Evolutionary conservation across 192 early-diverging fungal genomes (phyloP).

Genomic region (Endogone sp.): DNA sequence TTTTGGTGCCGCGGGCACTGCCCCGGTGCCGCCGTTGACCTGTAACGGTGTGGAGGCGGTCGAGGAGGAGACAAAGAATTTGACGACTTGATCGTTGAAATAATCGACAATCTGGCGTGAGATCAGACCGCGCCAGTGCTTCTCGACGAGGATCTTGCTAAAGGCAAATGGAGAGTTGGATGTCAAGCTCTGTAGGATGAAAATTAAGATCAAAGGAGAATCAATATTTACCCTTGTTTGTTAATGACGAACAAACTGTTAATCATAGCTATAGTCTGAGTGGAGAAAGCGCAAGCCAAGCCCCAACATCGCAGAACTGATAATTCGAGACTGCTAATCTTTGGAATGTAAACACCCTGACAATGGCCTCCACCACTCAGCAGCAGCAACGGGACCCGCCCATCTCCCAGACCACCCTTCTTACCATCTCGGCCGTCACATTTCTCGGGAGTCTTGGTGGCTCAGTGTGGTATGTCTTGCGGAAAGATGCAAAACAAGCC

Average conservation of each 20-base stretch:
- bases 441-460: not conserved
- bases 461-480: not conserved
- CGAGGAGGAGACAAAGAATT: slow-evolving; percentile 44
- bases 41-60: slow-evolving; percentile 2
- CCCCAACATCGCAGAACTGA: too few relatives aligned
- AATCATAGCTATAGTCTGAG: slow-evolving; percentile 33
- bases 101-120: slow-evolving; percentile 56
- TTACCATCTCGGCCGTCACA: not conserved
- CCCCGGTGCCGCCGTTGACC: not conserved
- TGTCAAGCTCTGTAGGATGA: not conserved
- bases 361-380: too few relatives aligned
- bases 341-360: not conserved
- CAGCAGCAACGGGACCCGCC: too few relatives aligned
- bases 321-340: too few relatives aligned
- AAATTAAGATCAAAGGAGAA: not conserved
- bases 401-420: not conserved
- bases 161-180: not conserved
- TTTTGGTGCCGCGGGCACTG: not conserved
- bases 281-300: too few relatives aligned
- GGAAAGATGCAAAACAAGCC: not conserved
- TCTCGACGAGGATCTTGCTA: slow-evolving; percentile 84
- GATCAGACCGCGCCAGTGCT: slow-evolving; percentile 76
- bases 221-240: slow-evolving; percentile 43
- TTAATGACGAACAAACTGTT: slow-evolving; percentile 73
- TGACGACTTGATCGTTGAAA: slow-evolving; percentile 57